Percentiles rank a stretch among this genome's conserved stretches.
Conservation (phyloP, 352 stramenopile species). For the Blastocystis hominis region DNA sequence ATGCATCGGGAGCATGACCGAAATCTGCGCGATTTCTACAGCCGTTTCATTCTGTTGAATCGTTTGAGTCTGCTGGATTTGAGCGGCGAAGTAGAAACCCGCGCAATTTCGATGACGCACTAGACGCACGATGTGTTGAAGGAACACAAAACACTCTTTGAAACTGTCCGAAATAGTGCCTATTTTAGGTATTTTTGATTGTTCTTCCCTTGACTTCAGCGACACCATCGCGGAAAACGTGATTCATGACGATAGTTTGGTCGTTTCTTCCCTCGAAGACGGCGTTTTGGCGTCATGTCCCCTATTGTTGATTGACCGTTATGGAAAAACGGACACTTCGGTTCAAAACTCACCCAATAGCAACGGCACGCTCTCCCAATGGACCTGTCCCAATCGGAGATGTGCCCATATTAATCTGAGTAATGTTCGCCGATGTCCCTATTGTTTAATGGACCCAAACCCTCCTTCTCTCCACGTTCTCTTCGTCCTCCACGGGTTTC, state of each 20-base stretch:
- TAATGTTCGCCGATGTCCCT: background rate
- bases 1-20: background rate
- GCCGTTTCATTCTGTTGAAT: constrained; percentile 21
- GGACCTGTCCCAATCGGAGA: background rate
- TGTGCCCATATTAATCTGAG: background rate
- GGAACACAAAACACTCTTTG: background rate
- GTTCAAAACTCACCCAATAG: background rate
- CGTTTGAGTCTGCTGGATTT: background rate
- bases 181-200: background rate
- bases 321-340: background rate
- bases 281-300: background rate
- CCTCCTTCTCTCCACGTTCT: background rate
- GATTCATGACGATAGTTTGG: background rate
- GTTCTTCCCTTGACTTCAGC: background rate
- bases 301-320: background rate
- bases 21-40: background rate
- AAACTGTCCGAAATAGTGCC: background rate
- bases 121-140: background rate
- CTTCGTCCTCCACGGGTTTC: constrained; percentile 40
- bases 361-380: background rate
- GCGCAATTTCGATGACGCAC: background rate
- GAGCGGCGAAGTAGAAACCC: background rate
- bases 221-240: background rate
- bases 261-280: background rate
- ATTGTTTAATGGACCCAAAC: constrained; percentile 4